Conservation (phyloP, 2,329 filamentous ascomycete genomes). For the Cercospora sp. region DNA sequence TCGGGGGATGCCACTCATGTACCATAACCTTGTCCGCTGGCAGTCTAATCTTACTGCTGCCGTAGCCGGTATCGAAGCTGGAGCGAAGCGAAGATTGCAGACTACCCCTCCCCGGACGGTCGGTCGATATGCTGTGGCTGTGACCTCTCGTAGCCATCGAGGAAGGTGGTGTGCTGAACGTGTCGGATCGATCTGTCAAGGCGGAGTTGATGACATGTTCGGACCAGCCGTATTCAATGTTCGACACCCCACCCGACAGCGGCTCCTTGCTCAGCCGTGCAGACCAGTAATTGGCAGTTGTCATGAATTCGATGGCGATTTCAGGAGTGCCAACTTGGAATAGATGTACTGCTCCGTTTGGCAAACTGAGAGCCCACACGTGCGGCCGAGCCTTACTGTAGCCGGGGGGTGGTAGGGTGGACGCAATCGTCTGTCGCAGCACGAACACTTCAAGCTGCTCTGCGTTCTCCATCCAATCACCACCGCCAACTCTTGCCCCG, state of each 20-base stretch:
- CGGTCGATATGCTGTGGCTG: conserved; percentile 31
- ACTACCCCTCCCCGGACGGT: conserved; percentile 32
- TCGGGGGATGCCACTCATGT: conserved; percentile 84
- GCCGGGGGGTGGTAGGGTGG: conserved; percentile 82
- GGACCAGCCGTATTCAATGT: conserved; percentile 97
- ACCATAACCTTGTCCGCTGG: conserved; percentile 84
- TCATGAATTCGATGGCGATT: conserved; percentile 91
- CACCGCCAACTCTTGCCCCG: conserved; percentile 79
- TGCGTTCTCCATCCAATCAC: conserved; percentile 97
- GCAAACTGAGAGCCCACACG: conserved; percentile 90
- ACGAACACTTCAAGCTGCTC: conserved; percentile 85
- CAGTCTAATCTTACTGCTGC: conserved; percentile 60
- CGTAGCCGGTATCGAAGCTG: conserved; percentile 57
- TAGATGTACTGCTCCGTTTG: conserved; percentile 91
- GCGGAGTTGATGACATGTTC: conserved; percentile 70
- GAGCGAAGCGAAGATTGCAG: conserved; percentile 57
- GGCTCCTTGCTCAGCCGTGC: conserved; percentile 92
- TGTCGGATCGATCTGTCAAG: conserved; percentile 39
- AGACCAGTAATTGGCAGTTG: conserved; percentile 96
- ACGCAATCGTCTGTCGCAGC: conserved; percentile 88
- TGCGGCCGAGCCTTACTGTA: conserved; percentile 89
- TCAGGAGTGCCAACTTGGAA: conserved; percentile 96
- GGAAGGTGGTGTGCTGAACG: conserved; percentile 36
- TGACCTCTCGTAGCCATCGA: conserved; percentile 34
- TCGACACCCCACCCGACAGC: conserved; percentile 87